Percentiles rank a stretch among this genome's conserved stretches.
These are phyloP conservation scores for Phytophthora brassicae DNA, from an alignment of 352 stramenopile species.

Conservation along the genomic window DNA sequence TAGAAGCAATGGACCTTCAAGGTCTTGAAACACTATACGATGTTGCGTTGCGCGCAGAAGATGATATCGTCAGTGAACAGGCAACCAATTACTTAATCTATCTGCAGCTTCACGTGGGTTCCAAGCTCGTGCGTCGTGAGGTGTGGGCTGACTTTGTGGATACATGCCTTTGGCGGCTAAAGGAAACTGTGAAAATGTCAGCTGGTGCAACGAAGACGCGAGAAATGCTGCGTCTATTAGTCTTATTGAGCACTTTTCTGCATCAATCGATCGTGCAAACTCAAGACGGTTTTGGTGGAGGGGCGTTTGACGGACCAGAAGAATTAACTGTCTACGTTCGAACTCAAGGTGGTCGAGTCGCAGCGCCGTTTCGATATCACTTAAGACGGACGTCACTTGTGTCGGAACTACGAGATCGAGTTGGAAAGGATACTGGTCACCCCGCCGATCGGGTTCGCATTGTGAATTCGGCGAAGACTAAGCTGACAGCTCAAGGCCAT, in stretches of 20 bases:
- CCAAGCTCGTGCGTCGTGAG: slow-evolving; percentile 67
- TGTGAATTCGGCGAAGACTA: slow-evolving; percentile 71
- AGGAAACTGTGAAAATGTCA: slow-evolving; percentile 36
- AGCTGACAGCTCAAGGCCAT: slow-evolving; percentile 66
- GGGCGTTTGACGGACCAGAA: slow-evolving; percentile 45
- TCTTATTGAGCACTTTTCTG: slow-evolving; percentile 80
- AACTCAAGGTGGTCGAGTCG: slow-evolving; percentile 62
- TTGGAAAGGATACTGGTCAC: slow-evolving; percentile 66
- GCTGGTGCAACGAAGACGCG: slow-evolving; percentile 25
- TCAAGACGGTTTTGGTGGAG: slow-evolving; percentile 18
- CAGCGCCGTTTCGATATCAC: slow-evolving; percentile 63
- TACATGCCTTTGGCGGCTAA: slow-evolving; percentile 45
- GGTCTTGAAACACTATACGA: slow-evolving; percentile 64
- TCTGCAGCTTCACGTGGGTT: slow-evolving; percentile 66
- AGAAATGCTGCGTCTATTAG: slow-evolving; percentile 53
- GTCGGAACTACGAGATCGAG: slow-evolving; percentile 59
- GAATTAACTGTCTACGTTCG: slow-evolving; percentile 70
- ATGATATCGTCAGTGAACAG: slow-evolving; percentile 48
- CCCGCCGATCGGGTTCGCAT: slow-evolving; percentile 64
- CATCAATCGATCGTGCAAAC: slow-evolving; percentile 56
- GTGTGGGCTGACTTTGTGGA: slow-evolving; percentile 69
- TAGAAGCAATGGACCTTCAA: slow-evolving; percentile 63
- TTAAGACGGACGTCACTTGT: slow-evolving; percentile 60
- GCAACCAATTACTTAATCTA: slow-evolving; percentile 74
- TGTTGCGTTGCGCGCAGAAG: slow-evolving; percentile 42